Percentiles rank a stretch among this genome's conserved stretches.
phyloP scores from a whole-genome alignment of 2,329 filamentous ascomycete species.

The Diaporthe sp. region DNA sequence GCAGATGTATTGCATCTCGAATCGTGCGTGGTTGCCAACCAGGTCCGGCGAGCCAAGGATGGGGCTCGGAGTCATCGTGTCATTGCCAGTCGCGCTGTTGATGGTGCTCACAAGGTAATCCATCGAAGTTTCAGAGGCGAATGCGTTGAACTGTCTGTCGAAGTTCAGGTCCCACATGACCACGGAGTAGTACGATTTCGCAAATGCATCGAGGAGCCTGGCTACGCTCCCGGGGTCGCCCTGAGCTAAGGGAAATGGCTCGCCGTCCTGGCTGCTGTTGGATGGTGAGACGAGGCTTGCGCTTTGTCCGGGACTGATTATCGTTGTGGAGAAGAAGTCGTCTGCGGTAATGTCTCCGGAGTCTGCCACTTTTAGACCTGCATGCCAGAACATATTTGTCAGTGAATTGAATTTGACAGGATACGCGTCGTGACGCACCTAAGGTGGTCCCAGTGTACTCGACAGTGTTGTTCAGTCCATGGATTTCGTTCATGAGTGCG shows the following conservation, averaged over 20 bases:
- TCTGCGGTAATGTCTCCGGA: constrained; percentile 28
- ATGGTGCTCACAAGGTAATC: constrained; percentile 27
- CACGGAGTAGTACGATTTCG: constrained; percentile 35
- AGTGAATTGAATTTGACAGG: neutral
- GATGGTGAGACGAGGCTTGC: constrained; percentile 25
- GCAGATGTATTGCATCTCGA: constrained; percentile 39
- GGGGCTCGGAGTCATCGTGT: neutral
- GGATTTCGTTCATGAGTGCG: constrained; percentile 15
- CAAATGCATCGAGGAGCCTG: constrained; percentile 32
- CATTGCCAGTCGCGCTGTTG: neutral
- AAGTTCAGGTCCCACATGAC: constrained; percentile 39
- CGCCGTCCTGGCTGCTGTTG: neutral
- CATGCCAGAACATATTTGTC: neutral
- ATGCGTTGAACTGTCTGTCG: constrained; percentile 17
- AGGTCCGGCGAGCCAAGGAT: constrained; percentile 32
- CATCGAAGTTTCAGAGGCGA: neutral
- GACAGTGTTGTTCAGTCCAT: constrained; percentile 27
- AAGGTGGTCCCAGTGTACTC: constrained; percentile 35
- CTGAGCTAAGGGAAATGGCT: constrained; percentile 22
- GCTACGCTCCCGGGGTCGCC: constrained; percentile 13
- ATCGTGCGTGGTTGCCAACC: constrained; percentile 22
- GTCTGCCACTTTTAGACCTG: constrained; percentile 3
- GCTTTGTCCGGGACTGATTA: constrained; percentile 30
- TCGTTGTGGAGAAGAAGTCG: constrained; percentile 32
- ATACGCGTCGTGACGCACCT: neutral